A percentile compares a stretch with the other conserved stretches of the same genome.
These are phyloP conservation scores for Tubosaeta sp. DNA, from an alignment of 768 basidiomycete genomes.

Conservation along the genomic window DNA sequence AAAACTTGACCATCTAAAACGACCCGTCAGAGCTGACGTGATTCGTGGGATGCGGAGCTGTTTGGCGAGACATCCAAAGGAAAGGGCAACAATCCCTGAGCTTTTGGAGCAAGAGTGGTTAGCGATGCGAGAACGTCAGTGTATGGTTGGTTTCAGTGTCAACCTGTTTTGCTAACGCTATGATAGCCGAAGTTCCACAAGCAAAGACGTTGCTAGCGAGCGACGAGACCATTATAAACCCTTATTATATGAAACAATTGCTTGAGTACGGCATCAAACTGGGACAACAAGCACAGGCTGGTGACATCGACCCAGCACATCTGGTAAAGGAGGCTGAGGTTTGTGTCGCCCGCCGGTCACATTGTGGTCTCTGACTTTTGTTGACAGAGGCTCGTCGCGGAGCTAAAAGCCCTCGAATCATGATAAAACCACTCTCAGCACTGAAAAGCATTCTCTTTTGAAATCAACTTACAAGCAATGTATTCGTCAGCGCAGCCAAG, in stretches of 20 bases:
- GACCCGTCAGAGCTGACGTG: constrained; percentile 69
- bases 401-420: constrained; percentile 50
- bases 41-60: constrained; percentile 82
- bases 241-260: constrained; percentile 75
- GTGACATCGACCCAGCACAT: constrained; percentile 42
- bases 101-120: constrained; percentile 81
- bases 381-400: constrained; percentile 57
- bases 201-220: constrained; percentile 34
- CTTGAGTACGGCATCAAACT: constrained; percentile 67
- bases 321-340: constrained; percentile 58
- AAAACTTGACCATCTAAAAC: constrained; percentile 65
- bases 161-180: neutral
- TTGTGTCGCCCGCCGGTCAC: constrained; percentile 10
- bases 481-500: constrained; percentile 23
- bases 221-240: constrained; percentile 72
- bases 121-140: constrained; percentile 42
- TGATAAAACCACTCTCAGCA: constrained; percentile 13
- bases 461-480: constrained; percentile 22
- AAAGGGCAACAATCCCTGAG: constrained; percentile 83
- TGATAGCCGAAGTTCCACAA: constrained; percentile 23
- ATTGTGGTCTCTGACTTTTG: neutral
- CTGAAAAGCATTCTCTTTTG: constrained; percentile 2
- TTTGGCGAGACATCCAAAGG: constrained; percentile 72
- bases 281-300: constrained; percentile 39
- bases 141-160: neutral